These are phyloP conservation scores for Phylloporus sp. DNA, from an alignment of 768 basidiomycete species.

Conservation along the genomic window DNA sequence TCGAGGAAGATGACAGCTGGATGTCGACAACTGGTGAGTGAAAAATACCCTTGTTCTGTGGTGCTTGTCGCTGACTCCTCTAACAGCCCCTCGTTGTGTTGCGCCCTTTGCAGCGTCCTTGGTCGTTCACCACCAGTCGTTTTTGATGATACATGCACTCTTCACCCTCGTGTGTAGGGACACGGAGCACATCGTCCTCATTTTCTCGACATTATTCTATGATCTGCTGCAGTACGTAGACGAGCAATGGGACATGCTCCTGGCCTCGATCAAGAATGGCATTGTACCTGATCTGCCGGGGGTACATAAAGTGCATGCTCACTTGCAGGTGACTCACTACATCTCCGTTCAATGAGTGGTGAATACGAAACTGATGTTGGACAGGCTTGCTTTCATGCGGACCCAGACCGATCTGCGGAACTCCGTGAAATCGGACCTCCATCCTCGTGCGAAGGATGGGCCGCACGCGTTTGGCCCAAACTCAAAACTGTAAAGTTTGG, in stretches of 20 bases:
- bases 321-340: slow-evolving; percentile 2
- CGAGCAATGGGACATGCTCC: slow-evolving; percentile 2
- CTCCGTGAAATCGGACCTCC: slow-evolving; percentile 2
- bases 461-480: slow-evolving; percentile 5
- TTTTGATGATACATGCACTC: no score
- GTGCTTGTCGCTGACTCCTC: background rate
- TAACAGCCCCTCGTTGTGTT: background rate
- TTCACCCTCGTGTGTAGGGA: slow-evolving; percentile 1
- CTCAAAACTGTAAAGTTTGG: background rate
- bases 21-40: background rate
- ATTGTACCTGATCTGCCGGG: slow-evolving; percentile 6
- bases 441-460: slow-evolving; percentile 7
- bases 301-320: background rate
- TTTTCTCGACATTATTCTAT: background rate
- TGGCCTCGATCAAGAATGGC: slow-evolving; percentile 3
- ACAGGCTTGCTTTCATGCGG: background rate
- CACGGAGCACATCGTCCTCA: background rate
- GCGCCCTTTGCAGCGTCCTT: slow-evolving; percentile 1
- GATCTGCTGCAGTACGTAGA: slow-evolving; percentile 5
- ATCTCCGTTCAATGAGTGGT: background rate
- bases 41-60: background rate
- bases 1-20: slow-evolving; percentile 1
- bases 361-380: background rate
- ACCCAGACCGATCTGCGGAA: slow-evolving; percentile 3
- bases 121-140: background rate